Conservation (phyloP, 2,329 filamentous ascomycete genomes). For the Pestalotiopsis sp. region DNA sequence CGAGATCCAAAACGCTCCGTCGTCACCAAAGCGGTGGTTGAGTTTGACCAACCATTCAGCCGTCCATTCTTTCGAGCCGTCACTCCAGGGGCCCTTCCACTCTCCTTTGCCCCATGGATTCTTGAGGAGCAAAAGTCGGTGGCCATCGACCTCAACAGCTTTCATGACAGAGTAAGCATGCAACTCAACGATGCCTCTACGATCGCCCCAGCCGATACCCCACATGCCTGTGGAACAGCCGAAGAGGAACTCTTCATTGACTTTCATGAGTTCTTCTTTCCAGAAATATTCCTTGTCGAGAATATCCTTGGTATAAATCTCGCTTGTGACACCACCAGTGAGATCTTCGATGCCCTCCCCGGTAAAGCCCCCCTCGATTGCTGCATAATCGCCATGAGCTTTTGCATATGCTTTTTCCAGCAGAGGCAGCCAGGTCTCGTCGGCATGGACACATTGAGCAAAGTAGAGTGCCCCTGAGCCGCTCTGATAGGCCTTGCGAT, state of each 20-base stretch:
- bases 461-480: slow-evolving; percentile 73
- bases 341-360: slow-evolving; percentile 49
- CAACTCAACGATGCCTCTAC: slow-evolving; percentile 59
- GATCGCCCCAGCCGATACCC: slow-evolving; percentile 47
- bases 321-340: slow-evolving; percentile 59
- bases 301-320: slow-evolving; percentile 58
- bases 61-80: slow-evolving; percentile 85
- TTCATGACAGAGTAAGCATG: slow-evolving; percentile 66
- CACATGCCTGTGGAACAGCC: slow-evolving; percentile 57
- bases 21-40: slow-evolving; percentile 74
- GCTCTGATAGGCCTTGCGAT: slow-evolving; percentile 66
- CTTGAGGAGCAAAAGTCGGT: slow-evolving; percentile 65
- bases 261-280: slow-evolving; percentile 74
- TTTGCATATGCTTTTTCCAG: slow-evolving; percentile 81
- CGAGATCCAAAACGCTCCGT: slow-evolving; percentile 68
- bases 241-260: slow-evolving; percentile 78
- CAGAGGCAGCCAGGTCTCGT: slow-evolving; percentile 75
- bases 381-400: slow-evolving; percentile 71
- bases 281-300: slow-evolving; percentile 72
- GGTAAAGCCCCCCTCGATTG: slow-evolving; percentile 69
- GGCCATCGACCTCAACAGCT: slow-evolving; percentile 60
- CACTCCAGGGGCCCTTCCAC: slow-evolving; percentile 82
- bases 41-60: slow-evolving; percentile 76
- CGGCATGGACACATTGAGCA: slow-evolving; percentile 67
- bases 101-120: slow-evolving; percentile 84